These are phyloP conservation scores for Athelia sp. DNA, from an alignment of 1,284 basidiomycete genomes.

Conservation along the genomic window DNA sequence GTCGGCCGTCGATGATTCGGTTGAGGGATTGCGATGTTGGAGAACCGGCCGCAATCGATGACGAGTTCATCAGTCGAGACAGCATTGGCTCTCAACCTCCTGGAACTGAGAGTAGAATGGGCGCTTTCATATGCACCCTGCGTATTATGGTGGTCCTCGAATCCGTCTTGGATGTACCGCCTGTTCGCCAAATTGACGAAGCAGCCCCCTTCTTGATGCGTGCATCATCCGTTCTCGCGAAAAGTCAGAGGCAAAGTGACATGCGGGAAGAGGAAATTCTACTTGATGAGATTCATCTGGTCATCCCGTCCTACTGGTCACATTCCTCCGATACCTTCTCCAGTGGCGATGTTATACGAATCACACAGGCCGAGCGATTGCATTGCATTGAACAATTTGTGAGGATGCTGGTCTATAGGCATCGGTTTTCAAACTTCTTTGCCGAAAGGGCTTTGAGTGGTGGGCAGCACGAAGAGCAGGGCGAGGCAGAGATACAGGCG, in stretches of 20 bases:
- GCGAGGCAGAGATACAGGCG: conserved; percentile 62
- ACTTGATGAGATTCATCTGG: conserved; percentile 71
- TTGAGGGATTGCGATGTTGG: conserved; percentile 83
- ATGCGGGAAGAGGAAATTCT: conserved; percentile 76
- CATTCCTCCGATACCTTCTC: conserved; percentile 77
- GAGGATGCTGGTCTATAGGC: conserved; percentile 73
- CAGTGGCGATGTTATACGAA: conserved; percentile 80
- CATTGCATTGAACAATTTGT: conserved; percentile 84
- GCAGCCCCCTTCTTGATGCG: conserved; percentile 57
- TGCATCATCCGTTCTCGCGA: conserved; percentile 52
- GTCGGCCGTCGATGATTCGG: conserved; percentile 79
- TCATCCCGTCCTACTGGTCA: conserved; percentile 73
- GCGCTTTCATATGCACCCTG: conserved; percentile 72
- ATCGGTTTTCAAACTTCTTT: conserved; percentile 68
- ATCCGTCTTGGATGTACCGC: conserved; percentile 67
- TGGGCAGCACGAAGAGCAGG: conserved; percentile 45
- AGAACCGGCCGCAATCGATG: conserved; percentile 81
- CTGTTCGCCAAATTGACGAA: conserved; percentile 51
- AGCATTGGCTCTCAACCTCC: conserved; percentile 62
- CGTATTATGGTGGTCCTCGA: conserved; percentile 83
- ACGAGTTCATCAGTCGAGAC: conserved; percentile 79
- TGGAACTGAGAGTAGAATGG: conserved; percentile 70
- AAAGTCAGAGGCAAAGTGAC: conserved; percentile 52
- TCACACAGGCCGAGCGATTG: conserved; percentile 82
- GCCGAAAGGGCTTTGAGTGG: conserved; percentile 53